Evolutionary conservation across 306 rosid species (phyloP).

Genomic region (Elaeagnus macrophylla): DNA sequence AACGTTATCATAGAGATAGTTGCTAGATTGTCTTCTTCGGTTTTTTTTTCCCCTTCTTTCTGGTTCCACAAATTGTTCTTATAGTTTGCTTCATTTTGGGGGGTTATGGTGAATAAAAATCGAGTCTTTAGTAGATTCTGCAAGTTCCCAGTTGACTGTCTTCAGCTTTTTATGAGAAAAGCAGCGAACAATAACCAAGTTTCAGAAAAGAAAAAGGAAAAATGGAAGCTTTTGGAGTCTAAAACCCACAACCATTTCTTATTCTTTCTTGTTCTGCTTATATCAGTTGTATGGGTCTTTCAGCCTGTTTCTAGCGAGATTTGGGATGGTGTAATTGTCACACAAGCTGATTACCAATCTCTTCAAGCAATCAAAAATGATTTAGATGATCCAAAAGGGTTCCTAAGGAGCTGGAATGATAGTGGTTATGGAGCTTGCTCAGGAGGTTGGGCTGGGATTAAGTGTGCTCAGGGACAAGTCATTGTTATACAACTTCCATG

Average conservation of each 20-base stretch:
- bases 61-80: not conserved
- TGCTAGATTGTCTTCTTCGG: not conserved
- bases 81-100: not conserved
- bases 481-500: constrained; percentile 91
- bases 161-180: constrained; percentile 20
- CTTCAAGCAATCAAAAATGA: constrained; percentile 59
- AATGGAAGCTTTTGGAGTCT: constrained; percentile 23
- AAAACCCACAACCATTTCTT: constrained; percentile 3
- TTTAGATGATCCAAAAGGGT: constrained; percentile 51
- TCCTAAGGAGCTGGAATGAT: constrained; percentile 73
- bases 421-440: constrained; percentile 74
- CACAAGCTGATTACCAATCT: constrained; percentile 50
- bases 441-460: constrained; percentile 86
- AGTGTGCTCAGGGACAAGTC: constrained; percentile 80
- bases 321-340: constrained; percentile 61
- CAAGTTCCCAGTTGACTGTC: constrained; percentile 20
- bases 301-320: constrained; percentile 32
- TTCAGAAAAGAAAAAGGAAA: constrained; percentile 28
- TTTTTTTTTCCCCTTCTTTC: not conserved
- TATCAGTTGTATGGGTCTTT: constrained; percentile 9
- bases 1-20: not conserved
- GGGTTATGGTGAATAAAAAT: constrained; percentile 21
- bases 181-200: constrained; percentile 19
- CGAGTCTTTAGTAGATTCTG: constrained; percentile 6
- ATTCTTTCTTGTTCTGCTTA: constrained; percentile 27